phyloP scores from a whole-genome alignment of 2,329 filamentous ascomycete species.

The Colletotrichum gloeosporioides region DNA sequence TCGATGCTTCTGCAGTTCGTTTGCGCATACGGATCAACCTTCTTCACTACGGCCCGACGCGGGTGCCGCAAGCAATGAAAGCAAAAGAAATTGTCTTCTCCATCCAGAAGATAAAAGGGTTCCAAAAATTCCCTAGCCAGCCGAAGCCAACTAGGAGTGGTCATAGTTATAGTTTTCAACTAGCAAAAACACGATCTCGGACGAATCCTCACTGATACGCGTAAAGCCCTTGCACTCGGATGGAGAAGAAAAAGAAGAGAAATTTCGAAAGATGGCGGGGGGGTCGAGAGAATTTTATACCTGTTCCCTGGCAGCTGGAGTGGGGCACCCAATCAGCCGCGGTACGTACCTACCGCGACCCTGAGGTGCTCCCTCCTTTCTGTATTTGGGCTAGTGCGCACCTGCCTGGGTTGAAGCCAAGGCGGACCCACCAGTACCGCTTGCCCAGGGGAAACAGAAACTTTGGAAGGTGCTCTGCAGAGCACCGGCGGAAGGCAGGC shows the following conservation, averaged over 20 bases:
- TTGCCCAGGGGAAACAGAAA: not conserved
- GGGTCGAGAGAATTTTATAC: conserved; percentile 17
- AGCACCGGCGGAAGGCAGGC: not conserved
- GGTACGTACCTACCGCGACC: not conserved
- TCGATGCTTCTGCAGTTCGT: not conserved
- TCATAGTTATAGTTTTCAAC: conserved; percentile 86
- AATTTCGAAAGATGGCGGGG: not conserved
- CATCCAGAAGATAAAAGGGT: conserved; percentile 40
- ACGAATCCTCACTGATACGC: conserved; percentile 87
- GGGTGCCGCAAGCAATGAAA: conserved; percentile 58
- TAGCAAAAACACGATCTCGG: conserved; percentile 89
- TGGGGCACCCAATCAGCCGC: not conserved
- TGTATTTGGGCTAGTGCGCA: not conserved
- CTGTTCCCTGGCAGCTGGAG: not conserved
- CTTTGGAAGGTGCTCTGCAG: not conserved
- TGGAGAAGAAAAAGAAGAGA: conserved; percentile 51
- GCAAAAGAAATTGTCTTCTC: conserved; percentile 29
- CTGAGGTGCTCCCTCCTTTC: not conserved
- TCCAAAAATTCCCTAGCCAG: conserved; percentile 83
- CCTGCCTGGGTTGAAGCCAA: not conserved
- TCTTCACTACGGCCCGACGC: conserved; percentile 49
- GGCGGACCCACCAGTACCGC: not conserved
- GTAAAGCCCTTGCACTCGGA: conserved; percentile 79
- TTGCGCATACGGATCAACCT: conserved; percentile 36
- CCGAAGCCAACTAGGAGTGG: conserved; percentile 74